Evolutionary conservation across 2,329 filamentous ascomycete genomes (phyloP).

Genomic region (Penicillium sp.): DNA sequence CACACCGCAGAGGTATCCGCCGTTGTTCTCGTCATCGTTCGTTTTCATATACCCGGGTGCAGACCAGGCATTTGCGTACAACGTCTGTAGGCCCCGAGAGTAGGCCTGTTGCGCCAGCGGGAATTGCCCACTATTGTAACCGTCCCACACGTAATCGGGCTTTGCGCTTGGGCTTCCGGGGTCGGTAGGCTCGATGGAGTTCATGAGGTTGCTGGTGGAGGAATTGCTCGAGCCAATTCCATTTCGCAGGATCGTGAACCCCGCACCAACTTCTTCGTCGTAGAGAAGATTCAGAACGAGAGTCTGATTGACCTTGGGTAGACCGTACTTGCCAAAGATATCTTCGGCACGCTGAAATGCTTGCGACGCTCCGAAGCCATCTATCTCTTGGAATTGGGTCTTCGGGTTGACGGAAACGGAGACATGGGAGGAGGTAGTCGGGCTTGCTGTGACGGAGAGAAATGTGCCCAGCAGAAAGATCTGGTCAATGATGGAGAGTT

Average conservation of each 20-base stretch:
- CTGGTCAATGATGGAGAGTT: neutral
- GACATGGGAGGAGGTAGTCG: neutral
- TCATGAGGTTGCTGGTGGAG: neutral
- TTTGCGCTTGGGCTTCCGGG: slow-evolving; percentile 44
- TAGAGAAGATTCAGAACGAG: neutral
- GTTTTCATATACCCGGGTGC: slow-evolving; percentile 57
- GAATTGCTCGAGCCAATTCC: slow-evolving; percentile 37
- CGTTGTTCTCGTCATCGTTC: slow-evolving; percentile 46
- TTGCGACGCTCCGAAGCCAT: neutral
- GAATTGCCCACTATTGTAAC: slow-evolving; percentile 53
- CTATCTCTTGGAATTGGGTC: neutral
- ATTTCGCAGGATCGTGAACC: slow-evolving; percentile 54
- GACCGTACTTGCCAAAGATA: slow-evolving; percentile 1
- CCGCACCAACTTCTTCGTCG: slow-evolving; percentile 40
- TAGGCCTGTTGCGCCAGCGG: slow-evolving; percentile 25
- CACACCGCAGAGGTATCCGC: slow-evolving; percentile 51
- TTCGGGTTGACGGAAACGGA: neutral
- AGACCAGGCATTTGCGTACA: slow-evolving; percentile 53
- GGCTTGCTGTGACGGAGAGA: neutral
- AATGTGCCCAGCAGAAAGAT: neutral
- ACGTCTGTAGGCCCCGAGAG: neutral
- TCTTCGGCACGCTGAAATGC: slow-evolving; percentile 1
- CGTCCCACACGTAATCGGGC: slow-evolving; percentile 39
- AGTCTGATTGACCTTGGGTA: neutral
- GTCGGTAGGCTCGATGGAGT: slow-evolving; percentile 45